Evolutionary conservation across 805 yeast genomes (phyloP).

Genomic region (Myxozyma neglecta): DNA sequence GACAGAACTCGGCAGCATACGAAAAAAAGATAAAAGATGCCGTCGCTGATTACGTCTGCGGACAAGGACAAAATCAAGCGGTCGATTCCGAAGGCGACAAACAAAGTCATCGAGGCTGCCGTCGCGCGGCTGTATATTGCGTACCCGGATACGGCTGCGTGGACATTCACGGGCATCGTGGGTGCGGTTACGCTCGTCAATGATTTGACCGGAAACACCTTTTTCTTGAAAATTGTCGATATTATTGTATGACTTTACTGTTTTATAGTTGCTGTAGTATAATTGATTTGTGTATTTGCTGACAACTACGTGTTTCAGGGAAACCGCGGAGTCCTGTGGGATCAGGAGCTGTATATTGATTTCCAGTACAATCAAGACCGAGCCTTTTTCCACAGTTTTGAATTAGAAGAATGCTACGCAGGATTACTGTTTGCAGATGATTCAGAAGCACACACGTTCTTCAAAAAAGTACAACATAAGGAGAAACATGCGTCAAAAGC

Average conservation of each 20-base stretch:
- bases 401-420: conserved; percentile 81
- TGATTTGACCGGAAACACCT: conserved; percentile 91
- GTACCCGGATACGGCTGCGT: conserved; percentile 73
- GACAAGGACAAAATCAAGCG: conserved; percentile 91
- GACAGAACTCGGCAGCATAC: not conserved
- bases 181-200: conserved; percentile 89
- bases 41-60: conserved; percentile 43
- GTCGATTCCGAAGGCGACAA: conserved; percentile 81
- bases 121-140: conserved; percentile 89
- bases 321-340: conserved; percentile 89
- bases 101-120: conserved; percentile 85
- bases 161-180: conserved; percentile 85
- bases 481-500: conserved; percentile 84
- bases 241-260: conserved; percentile 42
- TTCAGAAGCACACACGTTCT: conserved; percentile 81
- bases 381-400: conserved; percentile 91
- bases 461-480: conserved; percentile 69
- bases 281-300: not conserved
- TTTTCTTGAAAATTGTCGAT: conserved; percentile 86
- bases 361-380: conserved; percentile 92
- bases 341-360: conserved; percentile 87
- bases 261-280: not conserved
- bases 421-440: conserved; percentile 90
- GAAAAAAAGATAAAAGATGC: conserved; percentile 14
- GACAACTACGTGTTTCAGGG: conserved; percentile 45